Evolutionary conservation across 164 flowering plant species (phyloP).

Genomic region (Taxillus chinensis): DNA sequence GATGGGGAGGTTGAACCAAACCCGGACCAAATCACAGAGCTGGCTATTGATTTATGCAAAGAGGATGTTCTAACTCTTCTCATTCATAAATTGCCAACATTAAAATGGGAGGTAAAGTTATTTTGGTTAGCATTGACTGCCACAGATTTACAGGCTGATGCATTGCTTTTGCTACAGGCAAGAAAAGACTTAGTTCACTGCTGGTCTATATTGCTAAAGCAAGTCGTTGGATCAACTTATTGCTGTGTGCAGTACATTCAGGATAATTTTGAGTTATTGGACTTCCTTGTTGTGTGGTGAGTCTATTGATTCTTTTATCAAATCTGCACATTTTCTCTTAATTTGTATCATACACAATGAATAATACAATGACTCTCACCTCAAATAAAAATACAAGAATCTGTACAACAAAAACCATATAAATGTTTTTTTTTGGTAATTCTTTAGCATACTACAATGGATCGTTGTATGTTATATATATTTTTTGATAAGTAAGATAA

Average conservation of each 20-base stretch:
- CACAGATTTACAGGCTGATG: conserved; percentile 1
- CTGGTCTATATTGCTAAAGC: conserved; percentile 85
- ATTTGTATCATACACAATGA: background rate
- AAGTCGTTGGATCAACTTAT: conserved; percentile 55
- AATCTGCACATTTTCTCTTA: background rate
- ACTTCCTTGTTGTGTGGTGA: conserved; percentile 89
- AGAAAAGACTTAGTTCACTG: conserved; percentile 86
- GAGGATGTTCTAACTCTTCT: conserved; percentile 74
- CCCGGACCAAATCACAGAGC: conserved; percentile 57
- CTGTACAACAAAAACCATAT: background rate
- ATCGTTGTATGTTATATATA: too few relatives aligned
- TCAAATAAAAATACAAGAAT: background rate
- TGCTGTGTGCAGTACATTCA: conserved; percentile 80
- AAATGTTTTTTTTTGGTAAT: background rate
- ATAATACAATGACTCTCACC: background rate
- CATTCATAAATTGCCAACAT: conserved; percentile 60
- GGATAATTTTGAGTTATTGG: conserved; percentile 75
- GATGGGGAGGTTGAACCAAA: conserved; percentile 89
- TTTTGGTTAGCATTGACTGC: background rate
- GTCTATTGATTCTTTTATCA: conserved; percentile 5
- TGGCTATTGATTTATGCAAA: conserved; percentile 66
- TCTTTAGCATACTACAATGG: too few relatives aligned
- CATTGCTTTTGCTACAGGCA: conserved; percentile 39
- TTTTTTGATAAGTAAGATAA: too few relatives aligned
- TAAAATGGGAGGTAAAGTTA: conserved; percentile 90